Conservation (phyloP, 352 stramenopile genomes). For the Phytophthora parvispora region DNA sequence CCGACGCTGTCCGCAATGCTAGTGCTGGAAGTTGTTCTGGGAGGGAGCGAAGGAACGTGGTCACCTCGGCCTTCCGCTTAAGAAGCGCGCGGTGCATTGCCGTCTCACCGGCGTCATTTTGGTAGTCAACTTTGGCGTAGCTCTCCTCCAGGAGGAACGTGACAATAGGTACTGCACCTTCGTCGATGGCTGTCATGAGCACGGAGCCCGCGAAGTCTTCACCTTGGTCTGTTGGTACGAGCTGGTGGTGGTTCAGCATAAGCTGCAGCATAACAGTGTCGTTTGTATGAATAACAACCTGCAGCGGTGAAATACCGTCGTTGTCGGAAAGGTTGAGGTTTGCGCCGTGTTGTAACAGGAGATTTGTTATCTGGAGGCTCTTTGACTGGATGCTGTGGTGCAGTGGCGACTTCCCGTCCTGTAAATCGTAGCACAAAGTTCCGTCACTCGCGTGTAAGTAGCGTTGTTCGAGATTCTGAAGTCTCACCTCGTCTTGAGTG, state of each 20-base stretch:
- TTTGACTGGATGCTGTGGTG: conserved; percentile 15
- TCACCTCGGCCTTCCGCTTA: background rate
- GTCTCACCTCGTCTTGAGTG: conserved; percentile 4
- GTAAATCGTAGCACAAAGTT: background rate
- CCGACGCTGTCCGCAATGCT: background rate
- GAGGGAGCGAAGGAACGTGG: conserved; percentile 5
- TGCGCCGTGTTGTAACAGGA: conserved; percentile 22
- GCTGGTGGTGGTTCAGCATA: conserved; percentile 27
- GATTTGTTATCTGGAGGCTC: conserved; percentile 22
- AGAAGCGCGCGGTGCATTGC: conserved; percentile 20
- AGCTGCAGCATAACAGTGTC: conserved; percentile 27
- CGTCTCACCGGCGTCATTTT: conserved; percentile 15
- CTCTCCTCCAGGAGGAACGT: conserved; percentile 27
- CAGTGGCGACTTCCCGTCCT: conserved; percentile 26
- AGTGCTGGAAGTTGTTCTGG: conserved; percentile 1
- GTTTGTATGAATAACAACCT: conserved; percentile 7
- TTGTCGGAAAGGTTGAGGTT: conserved; percentile 10
- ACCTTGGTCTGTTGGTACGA: conserved; percentile 13
- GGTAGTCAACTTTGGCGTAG: conserved; percentile 4
- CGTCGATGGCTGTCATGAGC: conserved; percentile 18
- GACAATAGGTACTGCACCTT: conserved; percentile 4
- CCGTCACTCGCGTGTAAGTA: too few species aligned
- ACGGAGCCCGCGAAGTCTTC: conserved; percentile 24
- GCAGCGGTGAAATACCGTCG: conserved; percentile 10
- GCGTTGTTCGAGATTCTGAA: too few species aligned